A percentile compares a stretch with the other conserved stretches of the same genome.
These are phyloP conservation scores for Saksenaea oblongispora DNA, from an alignment of 371 early-diverging fungal genomes.

Conservation along the genomic window DNA sequence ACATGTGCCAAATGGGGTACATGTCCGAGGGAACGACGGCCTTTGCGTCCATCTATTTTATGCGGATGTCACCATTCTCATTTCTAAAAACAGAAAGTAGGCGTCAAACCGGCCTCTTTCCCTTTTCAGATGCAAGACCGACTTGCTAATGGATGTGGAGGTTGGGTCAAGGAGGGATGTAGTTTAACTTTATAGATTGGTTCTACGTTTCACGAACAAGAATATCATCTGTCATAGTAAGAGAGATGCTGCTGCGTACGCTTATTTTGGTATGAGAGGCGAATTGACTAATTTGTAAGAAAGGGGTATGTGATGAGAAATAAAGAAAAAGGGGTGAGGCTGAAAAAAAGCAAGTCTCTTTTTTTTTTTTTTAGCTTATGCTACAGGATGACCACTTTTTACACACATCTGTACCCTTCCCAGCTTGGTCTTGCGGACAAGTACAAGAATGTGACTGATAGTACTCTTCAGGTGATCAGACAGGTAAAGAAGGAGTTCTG, in stretches of 20 bases:
- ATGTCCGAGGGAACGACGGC: too few species aligned
- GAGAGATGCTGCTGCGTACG: slow-evolving; percentile 95
- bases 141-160: too few species aligned
- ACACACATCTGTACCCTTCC: slow-evolving; percentile 70
- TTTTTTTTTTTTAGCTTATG: slow-evolving; percentile 76
- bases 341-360: too few species aligned
- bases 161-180: slow-evolving; percentile 99
- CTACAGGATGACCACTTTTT: slow-evolving; percentile 98
- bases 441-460: slow-evolving; percentile 97
- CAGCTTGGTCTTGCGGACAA: slow-evolving; percentile 94
- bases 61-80: too few species aligned
- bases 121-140: slow-evolving; percentile 96
- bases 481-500: slow-evolving; percentile 89
- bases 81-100: too few species aligned
- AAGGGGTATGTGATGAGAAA: not conserved
- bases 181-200: slow-evolving; percentile 98
- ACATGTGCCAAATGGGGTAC: too few species aligned
- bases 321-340: not conserved
- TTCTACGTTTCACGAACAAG: slow-evolving; percentile 99
- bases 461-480: slow-evolving; percentile 89
- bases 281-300: slow-evolving; percentile 99
- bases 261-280: slow-evolving; percentile 98
- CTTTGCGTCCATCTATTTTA: too few species aligned
- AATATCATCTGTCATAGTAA: slow-evolving; percentile 98
- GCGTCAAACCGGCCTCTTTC: too few species aligned